These are phyloP conservation scores for Alternaria triticina DNA, from an alignment of 2,329 filamentous ascomycete genomes.

Conservation along the genomic window DNA sequence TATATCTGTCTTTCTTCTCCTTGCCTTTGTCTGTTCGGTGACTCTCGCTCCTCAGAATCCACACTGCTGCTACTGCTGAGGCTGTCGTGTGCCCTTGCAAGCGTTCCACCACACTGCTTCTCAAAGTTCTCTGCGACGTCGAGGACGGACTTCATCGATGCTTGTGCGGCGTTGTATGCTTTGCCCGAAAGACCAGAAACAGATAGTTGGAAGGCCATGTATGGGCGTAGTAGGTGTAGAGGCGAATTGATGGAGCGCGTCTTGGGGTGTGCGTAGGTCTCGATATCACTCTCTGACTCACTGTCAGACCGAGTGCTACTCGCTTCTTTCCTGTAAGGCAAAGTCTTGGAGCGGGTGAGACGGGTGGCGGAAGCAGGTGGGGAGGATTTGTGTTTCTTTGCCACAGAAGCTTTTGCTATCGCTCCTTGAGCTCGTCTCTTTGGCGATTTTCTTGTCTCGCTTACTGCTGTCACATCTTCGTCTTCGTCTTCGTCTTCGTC, in stretches of 20 bases:
- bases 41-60: background rate
- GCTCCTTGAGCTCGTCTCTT: background rate
- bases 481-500: background rate
- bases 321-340: background rate
- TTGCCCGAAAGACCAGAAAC: background rate
- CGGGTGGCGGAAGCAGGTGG: background rate
- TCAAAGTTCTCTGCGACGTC: background rate
- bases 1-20: background rate
- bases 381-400: background rate
- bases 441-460: background rate
- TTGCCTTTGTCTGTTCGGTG: too few species aligned
- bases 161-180: background rate
- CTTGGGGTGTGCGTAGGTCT: background rate
- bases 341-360: background rate
- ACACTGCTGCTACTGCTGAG: background rate
- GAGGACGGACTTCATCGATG: background rate
- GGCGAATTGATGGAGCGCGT: background rate
- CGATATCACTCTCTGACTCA: background rate
- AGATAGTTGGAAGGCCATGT: slow-evolving; percentile 7
- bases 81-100: background rate
- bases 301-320: background rate
- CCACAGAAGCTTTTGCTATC: background rate
- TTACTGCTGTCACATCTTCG: background rate
- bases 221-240: background rate
- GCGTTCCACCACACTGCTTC: background rate